phyloP scores from a whole-genome alignment of 1,284 basidiomycete genomes.

The Moesziomyces sp. region DNA sequence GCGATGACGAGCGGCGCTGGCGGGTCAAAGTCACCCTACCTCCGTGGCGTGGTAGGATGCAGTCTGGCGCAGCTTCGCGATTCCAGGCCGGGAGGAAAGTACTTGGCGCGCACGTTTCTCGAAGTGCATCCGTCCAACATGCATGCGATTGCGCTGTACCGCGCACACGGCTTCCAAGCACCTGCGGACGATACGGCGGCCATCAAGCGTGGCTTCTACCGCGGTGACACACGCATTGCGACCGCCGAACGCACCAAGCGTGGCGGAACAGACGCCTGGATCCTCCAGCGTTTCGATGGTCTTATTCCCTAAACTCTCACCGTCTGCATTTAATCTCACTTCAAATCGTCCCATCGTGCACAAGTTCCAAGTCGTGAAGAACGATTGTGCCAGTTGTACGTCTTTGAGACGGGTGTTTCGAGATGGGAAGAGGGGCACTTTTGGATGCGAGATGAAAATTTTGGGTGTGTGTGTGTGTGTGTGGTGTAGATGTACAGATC shows the following conservation, averaged over 20 bases:
- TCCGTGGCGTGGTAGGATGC: not conserved
- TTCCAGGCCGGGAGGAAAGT: not conserved
- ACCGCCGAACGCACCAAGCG: conserved; percentile 30
- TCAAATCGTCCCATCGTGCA: not conserved
- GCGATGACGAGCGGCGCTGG: not conserved
- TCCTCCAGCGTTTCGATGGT: conserved; percentile 46
- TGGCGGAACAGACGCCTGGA: conserved; percentile 57
- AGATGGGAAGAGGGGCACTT: not conserved
- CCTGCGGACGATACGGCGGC: conserved; percentile 20
- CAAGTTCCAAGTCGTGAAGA: not conserved
- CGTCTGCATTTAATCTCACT: not conserved
- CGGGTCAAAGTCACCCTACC: not conserved
- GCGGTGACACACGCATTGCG: conserved; percentile 55
- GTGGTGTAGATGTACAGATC: conserved; percentile 1
- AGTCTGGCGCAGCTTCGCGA: not conserved
- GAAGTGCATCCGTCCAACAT: conserved; percentile 57
- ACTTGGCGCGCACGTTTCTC: conserved; percentile 28
- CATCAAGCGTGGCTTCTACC: conserved; percentile 43
- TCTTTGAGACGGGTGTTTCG: too few species aligned
- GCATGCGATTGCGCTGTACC: conserved; percentile 47
- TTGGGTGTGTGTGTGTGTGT: conserved; percentile 2
- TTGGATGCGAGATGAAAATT: not conserved
- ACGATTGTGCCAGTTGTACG: too few species aligned
- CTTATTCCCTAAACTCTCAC: not conserved
- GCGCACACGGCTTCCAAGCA: conserved; percentile 34